These are phyloP conservation scores for Nakazawaea ambrosiae DNA, from an alignment of 805 yeast genomes.

Conservation along the genomic window DNA sequence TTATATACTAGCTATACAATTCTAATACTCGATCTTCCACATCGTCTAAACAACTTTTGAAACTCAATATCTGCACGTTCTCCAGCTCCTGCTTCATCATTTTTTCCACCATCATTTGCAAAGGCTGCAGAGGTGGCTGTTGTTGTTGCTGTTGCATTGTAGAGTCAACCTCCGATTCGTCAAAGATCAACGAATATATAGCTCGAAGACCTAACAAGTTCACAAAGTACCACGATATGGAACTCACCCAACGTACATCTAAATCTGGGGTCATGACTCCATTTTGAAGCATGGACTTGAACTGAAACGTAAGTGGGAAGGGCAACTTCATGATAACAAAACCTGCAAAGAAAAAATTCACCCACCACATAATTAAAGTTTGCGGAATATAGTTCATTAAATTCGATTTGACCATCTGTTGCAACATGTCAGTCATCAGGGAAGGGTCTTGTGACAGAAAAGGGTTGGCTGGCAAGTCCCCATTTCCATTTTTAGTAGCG, in stretches of 20 bases:
- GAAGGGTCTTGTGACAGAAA: not conserved
- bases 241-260: conserved; percentile 87
- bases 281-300: conserved; percentile 86
- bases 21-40: conserved; percentile 52
- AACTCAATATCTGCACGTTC: conserved; percentile 56
- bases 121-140: conserved; percentile 17
- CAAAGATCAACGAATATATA: conserved; percentile 64
- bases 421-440: conserved; percentile 51
- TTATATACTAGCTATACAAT: conserved; percentile 25
- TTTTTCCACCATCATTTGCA: conserved; percentile 31
- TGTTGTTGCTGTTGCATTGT: conserved; percentile 31
- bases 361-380: conserved; percentile 94
- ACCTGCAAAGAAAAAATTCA: conserved; percentile 87
- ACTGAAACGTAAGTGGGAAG: conserved; percentile 82
- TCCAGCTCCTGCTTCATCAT: conserved; percentile 68
- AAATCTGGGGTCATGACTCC: conserved; percentile 81
- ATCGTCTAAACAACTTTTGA: conserved; percentile 47
- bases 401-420: conserved; percentile 74
- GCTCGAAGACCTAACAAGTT: conserved; percentile 79
- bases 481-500: conserved; percentile 30
- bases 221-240: conserved; percentile 94
- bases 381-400: conserved; percentile 85
- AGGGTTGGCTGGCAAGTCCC: conserved; percentile 19
- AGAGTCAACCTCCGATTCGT: conserved; percentile 22
- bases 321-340: conserved; percentile 84